These are phyloP conservation scores for Camellia oleifera DNA, from an alignment of 179 eudicot genomes.

Conservation along the genomic window DNA sequence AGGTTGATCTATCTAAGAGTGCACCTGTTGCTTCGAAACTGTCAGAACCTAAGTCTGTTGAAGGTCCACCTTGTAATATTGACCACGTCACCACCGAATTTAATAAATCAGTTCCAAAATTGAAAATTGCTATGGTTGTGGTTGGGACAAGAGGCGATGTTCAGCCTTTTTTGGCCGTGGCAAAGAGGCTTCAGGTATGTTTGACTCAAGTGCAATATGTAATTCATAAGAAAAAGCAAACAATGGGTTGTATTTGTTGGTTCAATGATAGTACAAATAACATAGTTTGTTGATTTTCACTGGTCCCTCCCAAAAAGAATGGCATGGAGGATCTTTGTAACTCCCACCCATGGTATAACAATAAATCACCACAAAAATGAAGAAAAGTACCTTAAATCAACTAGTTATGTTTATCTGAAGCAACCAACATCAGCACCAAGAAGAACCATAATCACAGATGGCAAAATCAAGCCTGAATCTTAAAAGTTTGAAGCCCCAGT, in stretches of 20 bases:
- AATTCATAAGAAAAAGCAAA: no score
- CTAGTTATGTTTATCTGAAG: no score
- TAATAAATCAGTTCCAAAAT: slow-evolving; percentile 50
- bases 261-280: not conserved
- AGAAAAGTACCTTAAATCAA: no score
- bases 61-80: slow-evolving; percentile 35
- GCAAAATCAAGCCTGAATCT: no score
- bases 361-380: no score
- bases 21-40: slow-evolving; percentile 54
- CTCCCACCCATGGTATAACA: no score
- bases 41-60: slow-evolving; percentile 46
- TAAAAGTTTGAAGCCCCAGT: no score
- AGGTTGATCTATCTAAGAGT: slow-evolving; percentile 66
- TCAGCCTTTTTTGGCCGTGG: slow-evolving; percentile 88
- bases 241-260: not conserved
- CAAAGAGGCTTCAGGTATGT: slow-evolving; percentile 71
- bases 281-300: not conserved
- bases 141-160: slow-evolving; percentile 97
- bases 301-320: no score
- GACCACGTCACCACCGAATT: slow-evolving; percentile 30
- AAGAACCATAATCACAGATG: no score
- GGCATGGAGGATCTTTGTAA: no score
- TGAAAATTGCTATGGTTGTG: slow-evolving; percentile 80
- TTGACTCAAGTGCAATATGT: not conserved
- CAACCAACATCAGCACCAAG: no score